Base-by-base conservation (phyloP, 352 stramenopile species). In the Phytophthora tentaculata region DNA sequence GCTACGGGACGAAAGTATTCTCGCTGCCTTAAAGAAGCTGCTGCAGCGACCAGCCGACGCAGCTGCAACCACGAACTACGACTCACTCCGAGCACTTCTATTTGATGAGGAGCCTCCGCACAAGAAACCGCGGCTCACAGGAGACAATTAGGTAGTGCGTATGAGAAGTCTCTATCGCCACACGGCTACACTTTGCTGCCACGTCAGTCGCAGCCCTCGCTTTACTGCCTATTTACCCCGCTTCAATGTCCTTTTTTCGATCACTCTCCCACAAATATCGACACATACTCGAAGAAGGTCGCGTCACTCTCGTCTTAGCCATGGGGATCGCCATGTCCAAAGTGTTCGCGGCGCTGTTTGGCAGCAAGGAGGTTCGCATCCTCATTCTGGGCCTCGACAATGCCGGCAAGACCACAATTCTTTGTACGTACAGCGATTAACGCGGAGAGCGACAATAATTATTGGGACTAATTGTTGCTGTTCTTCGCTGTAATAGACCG, bases 321-420 rank as follows among this genome's bases (percentile, higher is more conserved):
- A 99, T 99, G 98, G 98, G 98, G 48, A 98, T 99, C 61, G 81
- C 99, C 65, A 94, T 99, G 70, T 98, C 89, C 74, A 95, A 97
- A 78, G 76, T 99, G 41, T 99, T 99, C 72, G 93, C 98, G 60
- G 93, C 84, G 64, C 89, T 99, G 37, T 99, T 99, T 83, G 98
- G 98, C 19, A 98, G 84, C 66, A 99, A 99, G 78, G 98, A 99
- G 80, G 96, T 99, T 37, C 91, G 98, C 67, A 99, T 99, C 77
- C 86, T 99, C 13, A 99, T 99, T 77, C 80, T 99, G 5, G 98
- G 98, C 5, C 89, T 99, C 5, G 98, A 99, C 77, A 99, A 99
- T 81, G 98, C 98, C 32, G 98, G 98, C 47, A 99, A 99, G 82
- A 99, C 98, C 7, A 99, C 98, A 8, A 99, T 99, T 68, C 85